Evolutionary conservation across 140 eudicot genomes (phyloP), one percentile per base, ranked within the genome.

Genomic region (Erigeron philadelphicus): DNA sequence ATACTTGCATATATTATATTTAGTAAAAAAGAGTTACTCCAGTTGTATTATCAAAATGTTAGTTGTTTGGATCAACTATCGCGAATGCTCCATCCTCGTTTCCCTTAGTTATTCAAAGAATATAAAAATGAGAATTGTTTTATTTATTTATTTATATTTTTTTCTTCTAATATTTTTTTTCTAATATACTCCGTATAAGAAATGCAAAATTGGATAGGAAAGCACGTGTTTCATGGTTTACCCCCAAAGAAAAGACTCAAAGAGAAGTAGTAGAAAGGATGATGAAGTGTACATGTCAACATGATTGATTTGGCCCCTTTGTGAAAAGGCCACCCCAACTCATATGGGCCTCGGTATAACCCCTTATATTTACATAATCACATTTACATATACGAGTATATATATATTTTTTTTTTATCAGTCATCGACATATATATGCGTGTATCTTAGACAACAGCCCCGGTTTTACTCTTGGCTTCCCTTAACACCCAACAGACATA

Each of bases 311-410:
- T 52, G 56, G 72, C 7, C 78, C 57, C 44, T 2, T 31, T 31
- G n/a, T 47, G 78, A 73, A 64, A 73, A 72, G 60, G 59, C 78
- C 82, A 77, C 73, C 73, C 63, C 74, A 77, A 77, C 81, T 4
- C 68, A 71, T 67, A 8, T 19, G 38, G 38, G 38, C 38, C 5
- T 31, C 38, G 38, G 38, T 31, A 31, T 31, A 4, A 31, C 38
- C 38, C 38, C 5, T 1, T 1, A 1, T 21, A 1, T 21, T 21
- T 21, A n/a, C n/a, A n/a, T n/a, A n/a, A n/a, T n/a, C n/a, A n/a
- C n/a, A n/a, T n/a, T n/a, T n/a, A n/a, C n/a, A n/a, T n/a, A n/a
- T n/a, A n/a, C n/a, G n/a, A n/a, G 35, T 25, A 25, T 31, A 2
- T 31, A 31, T 5, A 31, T 31, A 2, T 2, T 1, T 0, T 31